Evolutionary conservation across 2,329 filamentous ascomycete genomes (phyloP).

Genomic region (Ophiostoma ulmi): DNA sequence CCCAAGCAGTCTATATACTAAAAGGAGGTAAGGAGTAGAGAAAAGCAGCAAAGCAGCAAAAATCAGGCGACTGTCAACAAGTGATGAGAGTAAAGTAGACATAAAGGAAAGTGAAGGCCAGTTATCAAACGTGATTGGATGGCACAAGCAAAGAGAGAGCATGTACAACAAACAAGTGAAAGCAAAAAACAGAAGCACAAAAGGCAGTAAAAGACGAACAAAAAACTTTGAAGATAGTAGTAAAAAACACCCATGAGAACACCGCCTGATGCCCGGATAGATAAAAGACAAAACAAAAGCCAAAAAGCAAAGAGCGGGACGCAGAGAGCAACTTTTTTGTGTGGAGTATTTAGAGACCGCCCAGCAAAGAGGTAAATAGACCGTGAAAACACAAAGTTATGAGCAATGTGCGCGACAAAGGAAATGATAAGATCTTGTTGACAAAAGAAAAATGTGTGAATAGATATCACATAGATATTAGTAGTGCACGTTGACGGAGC

Average conservation of each 20-base stretch:
- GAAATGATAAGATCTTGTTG: conserved; percentile 17
- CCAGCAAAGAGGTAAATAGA: conserved; percentile 5
- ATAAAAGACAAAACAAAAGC: conserved; percentile 19
- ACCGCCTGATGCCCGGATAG: conserved; percentile 22
- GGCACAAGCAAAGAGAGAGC: background rate
- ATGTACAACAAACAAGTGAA: conserved; percentile 1
- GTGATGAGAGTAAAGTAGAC: background rate
- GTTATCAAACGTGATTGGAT: background rate
- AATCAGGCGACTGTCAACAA: background rate
- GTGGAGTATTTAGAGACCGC: conserved; percentile 16
- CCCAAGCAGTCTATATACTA: background rate
- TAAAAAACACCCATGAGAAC: conserved; percentile 17
- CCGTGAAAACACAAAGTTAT: background rate
- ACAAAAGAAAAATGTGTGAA: conserved; percentile 13
- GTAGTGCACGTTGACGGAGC: background rate
- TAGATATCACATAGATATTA: conserved; percentile 7
- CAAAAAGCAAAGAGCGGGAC: background rate
- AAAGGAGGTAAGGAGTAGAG: conserved; percentile 3
- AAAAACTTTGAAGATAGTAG: conserved; percentile 6
- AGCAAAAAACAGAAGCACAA: background rate
- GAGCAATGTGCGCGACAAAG: conserved; percentile 18
- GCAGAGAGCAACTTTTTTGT: conserved; percentile 21
- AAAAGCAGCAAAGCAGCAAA: conserved; percentile 13
- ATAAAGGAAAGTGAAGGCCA: background rate
- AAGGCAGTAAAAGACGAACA: background rate